Percentiles rank a stretch among this genome's conserved stretches.
phyloP scores from a whole-genome alignment of 2,329 filamentous ascomycete species.

The Cercospora sojina region DNA sequence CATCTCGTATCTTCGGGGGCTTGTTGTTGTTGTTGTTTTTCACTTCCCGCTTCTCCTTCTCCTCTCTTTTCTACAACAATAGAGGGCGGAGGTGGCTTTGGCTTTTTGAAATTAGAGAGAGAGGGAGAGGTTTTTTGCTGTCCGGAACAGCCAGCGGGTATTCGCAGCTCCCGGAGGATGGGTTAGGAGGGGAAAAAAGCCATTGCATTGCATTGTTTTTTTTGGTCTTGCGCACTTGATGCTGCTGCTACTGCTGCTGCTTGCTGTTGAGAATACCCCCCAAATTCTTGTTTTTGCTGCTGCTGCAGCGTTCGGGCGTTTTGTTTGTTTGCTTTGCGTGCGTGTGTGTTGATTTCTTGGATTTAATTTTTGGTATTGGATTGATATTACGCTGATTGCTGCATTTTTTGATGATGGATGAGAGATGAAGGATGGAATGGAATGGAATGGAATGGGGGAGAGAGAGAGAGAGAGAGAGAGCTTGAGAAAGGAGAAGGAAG shows the following conservation, averaged over 20 bases:
- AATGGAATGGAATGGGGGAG: too few species aligned
- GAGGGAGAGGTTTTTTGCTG: neutral
- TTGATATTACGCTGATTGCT: neutral
- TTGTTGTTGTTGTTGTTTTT: too few species aligned
- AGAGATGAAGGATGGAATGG: too few species aligned
- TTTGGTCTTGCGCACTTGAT: neutral
- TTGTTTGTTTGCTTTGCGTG: neutral
- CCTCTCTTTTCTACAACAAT: neutral
- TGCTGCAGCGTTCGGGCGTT: slow-evolving; percentile 12
- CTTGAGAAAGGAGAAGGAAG: too few species aligned
- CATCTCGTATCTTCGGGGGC: neutral
- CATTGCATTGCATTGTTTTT: slow-evolving; percentile 9
- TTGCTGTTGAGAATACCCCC: slow-evolving; percentile 7
- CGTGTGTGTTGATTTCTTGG: neutral
- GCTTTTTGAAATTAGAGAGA: neutral
- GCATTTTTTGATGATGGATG: too few species aligned
- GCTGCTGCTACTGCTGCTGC: neutral
- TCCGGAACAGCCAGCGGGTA: slow-evolving; percentile 5
- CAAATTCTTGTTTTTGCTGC: too few species aligned
- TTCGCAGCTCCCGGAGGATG: neutral
- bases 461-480: too few species aligned
- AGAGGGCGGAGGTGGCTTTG: slow-evolving; percentile 2
- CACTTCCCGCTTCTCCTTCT: neutral
- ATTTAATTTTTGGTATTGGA: neutral
- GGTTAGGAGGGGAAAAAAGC: neutral